Conservation (phyloP, 1,284 basidiomycete genomes). For the Inonotus hispidus region DNA sequence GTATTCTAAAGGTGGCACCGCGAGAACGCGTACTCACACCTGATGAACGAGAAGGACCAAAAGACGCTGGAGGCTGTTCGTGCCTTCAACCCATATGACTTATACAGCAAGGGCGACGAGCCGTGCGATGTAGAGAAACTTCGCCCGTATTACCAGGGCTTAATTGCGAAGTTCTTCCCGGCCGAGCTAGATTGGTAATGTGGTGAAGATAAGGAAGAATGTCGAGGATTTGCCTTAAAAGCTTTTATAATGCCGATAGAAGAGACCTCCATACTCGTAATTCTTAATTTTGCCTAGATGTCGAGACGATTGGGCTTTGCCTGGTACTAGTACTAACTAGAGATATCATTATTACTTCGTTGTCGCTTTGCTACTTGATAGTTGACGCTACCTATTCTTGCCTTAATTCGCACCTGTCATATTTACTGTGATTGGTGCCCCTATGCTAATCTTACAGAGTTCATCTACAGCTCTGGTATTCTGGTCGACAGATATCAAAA, state of each 20-base stretch:
- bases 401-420: background rate
- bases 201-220: background rate
- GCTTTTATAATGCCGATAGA: background rate
- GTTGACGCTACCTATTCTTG: background rate
- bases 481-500: too few species aligned
- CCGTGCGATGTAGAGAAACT: conserved; percentile 59
- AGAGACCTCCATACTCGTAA: background rate
- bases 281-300: background rate
- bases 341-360: background rate
- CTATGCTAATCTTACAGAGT: background rate
- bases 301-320: background rate
- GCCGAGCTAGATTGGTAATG: conserved; percentile 69
- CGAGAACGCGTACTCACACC: conserved; percentile 75
- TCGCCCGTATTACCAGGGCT: conserved; percentile 74
- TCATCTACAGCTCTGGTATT: background rate
- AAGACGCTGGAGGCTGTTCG: conserved; percentile 61
- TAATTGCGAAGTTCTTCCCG: conserved; percentile 86
- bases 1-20: conserved; percentile 64
- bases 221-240: background rate
- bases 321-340: background rate
- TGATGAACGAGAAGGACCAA: conserved; percentile 65
- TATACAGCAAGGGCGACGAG: conserved; percentile 85
- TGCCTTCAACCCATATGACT: conserved; percentile 86
- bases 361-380: background rate
- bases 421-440: background rate